Evolutionary conservation across 2,329 filamentous ascomycete species (phyloP).

Genomic region (Cladobotryum protrusum): DNA sequence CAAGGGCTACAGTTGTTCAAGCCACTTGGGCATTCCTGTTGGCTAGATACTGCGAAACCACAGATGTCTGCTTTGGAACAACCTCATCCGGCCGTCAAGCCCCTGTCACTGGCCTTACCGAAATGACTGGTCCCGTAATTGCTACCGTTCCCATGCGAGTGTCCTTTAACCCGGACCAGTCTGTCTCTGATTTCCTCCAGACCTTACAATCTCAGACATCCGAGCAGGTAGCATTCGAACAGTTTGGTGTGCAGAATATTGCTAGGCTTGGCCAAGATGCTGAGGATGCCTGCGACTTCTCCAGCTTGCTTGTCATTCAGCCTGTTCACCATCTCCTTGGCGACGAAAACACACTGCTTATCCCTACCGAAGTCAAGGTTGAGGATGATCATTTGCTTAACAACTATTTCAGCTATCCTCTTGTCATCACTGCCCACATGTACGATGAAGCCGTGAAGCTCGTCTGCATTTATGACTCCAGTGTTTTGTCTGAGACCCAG

Average conservation of each 20-base stretch:
- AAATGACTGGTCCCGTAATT: neutral
- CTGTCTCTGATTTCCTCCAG: slow-evolving; percentile 8
- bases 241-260: slow-evolving; percentile 8
- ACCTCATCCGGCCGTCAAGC: slow-evolving; percentile 15
- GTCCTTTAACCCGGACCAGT: slow-evolving; percentile 6
- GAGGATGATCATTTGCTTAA: neutral
- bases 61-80: slow-evolving; percentile 13
- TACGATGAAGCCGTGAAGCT: neutral
- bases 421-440: neutral
- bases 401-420: slow-evolving; percentile 1
- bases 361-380: neutral
- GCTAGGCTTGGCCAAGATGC: slow-evolving; percentile 1
- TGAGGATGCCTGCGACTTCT: slow-evolving; percentile 4
- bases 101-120: slow-evolving; percentile 1
- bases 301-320: slow-evolving; percentile 5
- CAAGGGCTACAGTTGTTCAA: slow-evolving; percentile 5
- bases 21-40: slow-evolving; percentile 7
- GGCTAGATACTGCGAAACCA: slow-evolving; percentile 8
- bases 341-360: no score
- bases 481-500: neutral
- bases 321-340: neutral
- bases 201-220: slow-evolving; percentile 13
- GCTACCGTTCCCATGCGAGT: slow-evolving; percentile 14
- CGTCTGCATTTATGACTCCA: neutral
- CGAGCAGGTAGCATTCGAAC: slow-evolving; percentile 5